Conservation (phyloP, 306 rosid species). For the Malus sylvestris region DNA sequence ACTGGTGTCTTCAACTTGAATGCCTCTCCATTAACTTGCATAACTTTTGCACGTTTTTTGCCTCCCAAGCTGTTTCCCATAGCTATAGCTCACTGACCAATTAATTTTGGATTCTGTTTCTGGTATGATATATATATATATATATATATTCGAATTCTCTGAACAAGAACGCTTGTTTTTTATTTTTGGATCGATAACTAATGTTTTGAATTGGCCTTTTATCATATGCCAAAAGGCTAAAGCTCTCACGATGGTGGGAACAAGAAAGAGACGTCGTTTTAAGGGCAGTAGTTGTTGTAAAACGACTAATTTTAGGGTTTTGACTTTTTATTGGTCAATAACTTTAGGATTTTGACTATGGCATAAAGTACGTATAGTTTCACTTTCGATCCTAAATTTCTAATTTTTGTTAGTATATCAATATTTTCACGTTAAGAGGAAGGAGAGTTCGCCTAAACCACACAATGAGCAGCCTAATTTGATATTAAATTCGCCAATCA, state of each 20-base stretch:
- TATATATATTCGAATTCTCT: neutral
- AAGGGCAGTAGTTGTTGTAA: constrained; percentile 24
- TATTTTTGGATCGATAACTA: neutral
- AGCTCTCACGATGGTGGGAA: constrained; percentile 22
- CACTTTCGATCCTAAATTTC: no score
- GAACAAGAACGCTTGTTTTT: neutral
- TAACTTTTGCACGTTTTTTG: constrained; percentile 64
- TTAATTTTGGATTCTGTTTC: neutral
- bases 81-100: neutral
- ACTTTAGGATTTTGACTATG: constrained; percentile 13
- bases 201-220: neutral
- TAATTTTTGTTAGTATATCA: no score
- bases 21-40: constrained; percentile 79
- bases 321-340: constrained; percentile 3
- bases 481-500: no score
- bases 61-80: constrained; percentile 81
- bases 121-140: neutral
- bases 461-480: no score
- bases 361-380: constrained; percentile 17
- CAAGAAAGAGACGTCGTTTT: constrained; percentile 20
- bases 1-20: constrained; percentile 59
- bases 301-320: neutral
- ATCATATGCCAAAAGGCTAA: neutral
- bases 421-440: no score
- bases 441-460: fast-evolving